Evolutionary conservation across 257 asterid species (phyloP), one percentile per base, ranked within the genome.

Genomic region (Solanum pimpinellifolium): DNA sequence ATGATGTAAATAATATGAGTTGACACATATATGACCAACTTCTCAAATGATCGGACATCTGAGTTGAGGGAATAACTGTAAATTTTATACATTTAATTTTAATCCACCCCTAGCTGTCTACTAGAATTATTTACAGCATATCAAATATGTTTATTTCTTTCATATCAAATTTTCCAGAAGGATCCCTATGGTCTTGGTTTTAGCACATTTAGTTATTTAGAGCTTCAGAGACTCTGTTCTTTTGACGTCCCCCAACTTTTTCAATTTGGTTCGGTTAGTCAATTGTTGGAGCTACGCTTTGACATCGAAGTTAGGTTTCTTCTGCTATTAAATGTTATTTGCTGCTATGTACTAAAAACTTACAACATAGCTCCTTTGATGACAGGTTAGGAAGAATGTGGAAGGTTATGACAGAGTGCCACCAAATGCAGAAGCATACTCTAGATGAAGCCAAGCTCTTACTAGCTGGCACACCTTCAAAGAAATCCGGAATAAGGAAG

Each of bases 401-500:
- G 99, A 93, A 93, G 90, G 96, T 89, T 44, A 97, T 97, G 99
- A 98, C 98, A 2, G 98, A 97, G 90, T 95, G 99, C 90, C 99
- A 97, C 88, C 96, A 89, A 91, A 7, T 87, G 74, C 99, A 97
- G 88, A 97, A 94, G 89, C 94, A 91, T 39, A 97, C 98, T 0
- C 95, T 97, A 21, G 99, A 97, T 21, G 98, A 97, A 83, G 98
- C 99, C 89, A 97, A 97, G 94, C 93, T 93, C 69, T 88, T 97
- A 69, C 92, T 95, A 12, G 99, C 98, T 18, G 93, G 96, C n/a
- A 94, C 93, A 20, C 95, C 97, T 81, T 93, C 96, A 10, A 94
- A 90, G 75, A 88, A 89, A 6, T 87, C 94, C 0, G 89, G 93
- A 35, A 46, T 90, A 35, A 93, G 89, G 89, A 97, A 93, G 88